These are phyloP conservation scores for Rhizopogon sp. DNA, from an alignment of 768 basidiomycete species.

Conservation along the genomic window DNA sequence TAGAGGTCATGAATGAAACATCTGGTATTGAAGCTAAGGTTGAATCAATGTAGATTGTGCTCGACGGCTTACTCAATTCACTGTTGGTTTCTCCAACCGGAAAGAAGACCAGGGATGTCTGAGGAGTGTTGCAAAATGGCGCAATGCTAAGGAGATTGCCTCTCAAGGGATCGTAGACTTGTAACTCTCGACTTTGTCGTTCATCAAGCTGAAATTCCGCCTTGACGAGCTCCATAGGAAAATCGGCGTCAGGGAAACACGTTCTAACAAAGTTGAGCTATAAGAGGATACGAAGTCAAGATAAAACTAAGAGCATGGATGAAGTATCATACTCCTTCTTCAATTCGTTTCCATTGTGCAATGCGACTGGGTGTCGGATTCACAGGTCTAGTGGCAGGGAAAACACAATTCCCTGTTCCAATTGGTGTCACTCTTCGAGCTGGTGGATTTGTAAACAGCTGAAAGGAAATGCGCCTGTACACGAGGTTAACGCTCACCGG, in stretches of 20 bases:
- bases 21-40: conserved; percentile 4
- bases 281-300: not conserved
- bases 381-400: conserved; percentile 50
- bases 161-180: conserved; percentile 49
- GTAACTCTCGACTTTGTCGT: conserved; percentile 25
- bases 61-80: conserved; percentile 51
- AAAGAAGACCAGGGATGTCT: conserved; percentile 42
- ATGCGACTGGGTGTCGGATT: conserved; percentile 16
- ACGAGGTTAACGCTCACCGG: conserved; percentile 15
- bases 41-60: not conserved
- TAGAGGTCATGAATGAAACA: conserved; percentile 44
- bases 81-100: conserved; percentile 56
- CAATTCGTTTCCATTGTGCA: conserved; percentile 44
- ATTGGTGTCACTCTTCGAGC: conserved; percentile 26
- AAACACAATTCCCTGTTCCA: conserved; percentile 38
- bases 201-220: conserved; percentile 49
- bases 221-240: conserved; percentile 63
- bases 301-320: not conserved
- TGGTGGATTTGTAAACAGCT: conserved; percentile 13
- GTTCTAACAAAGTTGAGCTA: conserved; percentile 72
- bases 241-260: conserved; percentile 66
- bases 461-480: not conserved
- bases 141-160: conserved; percentile 51
- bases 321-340: conserved; percentile 53
- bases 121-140: conserved; percentile 19